Evolutionary conservation across 768 basidiomycete species (phyloP).

Genomic region (Omphalotus guepiniiformis): DNA sequence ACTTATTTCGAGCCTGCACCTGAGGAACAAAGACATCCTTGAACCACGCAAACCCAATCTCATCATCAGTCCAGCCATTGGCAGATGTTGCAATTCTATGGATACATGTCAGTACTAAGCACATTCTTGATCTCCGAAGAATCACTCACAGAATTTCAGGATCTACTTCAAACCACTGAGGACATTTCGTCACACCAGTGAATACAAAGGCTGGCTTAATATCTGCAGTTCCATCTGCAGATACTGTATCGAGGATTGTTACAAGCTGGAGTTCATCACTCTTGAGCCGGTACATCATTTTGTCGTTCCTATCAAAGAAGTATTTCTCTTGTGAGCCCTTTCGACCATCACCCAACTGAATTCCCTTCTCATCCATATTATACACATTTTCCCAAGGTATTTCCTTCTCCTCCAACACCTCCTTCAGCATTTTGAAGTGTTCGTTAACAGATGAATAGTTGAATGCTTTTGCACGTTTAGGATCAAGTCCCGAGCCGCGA

Average conservation of each 20-base stretch:
- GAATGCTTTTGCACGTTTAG: conserved; percentile 27
- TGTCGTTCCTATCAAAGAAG: conserved; percentile 19
- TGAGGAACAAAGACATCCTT: conserved; percentile 28
- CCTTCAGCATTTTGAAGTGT: conserved; percentile 21
- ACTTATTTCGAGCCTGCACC: conserved; percentile 22
- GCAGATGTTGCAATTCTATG: conserved; percentile 28
- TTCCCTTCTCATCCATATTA: conserved; percentile 28
- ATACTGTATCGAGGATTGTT: conserved; percentile 35
- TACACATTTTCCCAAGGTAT: conserved; percentile 24
- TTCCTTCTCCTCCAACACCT: conserved; percentile 17
- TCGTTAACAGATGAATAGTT: conserved; percentile 24
- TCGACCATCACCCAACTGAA: conserved; percentile 23
- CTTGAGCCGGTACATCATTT: conserved; percentile 16
- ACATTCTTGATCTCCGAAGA: neutral
- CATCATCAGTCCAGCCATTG: conserved; percentile 41
- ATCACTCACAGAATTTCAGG: conserved; percentile 17
- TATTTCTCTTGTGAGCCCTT: conserved; percentile 14
- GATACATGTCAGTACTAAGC: neutral
- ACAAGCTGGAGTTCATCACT: conserved; percentile 37
- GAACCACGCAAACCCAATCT: conserved; percentile 17
- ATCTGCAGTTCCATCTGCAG: conserved; percentile 26
- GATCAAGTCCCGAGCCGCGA: conserved; percentile 24
- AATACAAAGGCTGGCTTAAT: conserved; percentile 33
- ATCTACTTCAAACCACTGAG: conserved; percentile 23
- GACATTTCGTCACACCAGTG: conserved; percentile 19